Percentiles rank a stretch among this genome's conserved stretches.
These are phyloP conservation scores for Mycena latifolia DNA, from an alignment of 768 basidiomycete species.

Conservation along the genomic window DNA sequence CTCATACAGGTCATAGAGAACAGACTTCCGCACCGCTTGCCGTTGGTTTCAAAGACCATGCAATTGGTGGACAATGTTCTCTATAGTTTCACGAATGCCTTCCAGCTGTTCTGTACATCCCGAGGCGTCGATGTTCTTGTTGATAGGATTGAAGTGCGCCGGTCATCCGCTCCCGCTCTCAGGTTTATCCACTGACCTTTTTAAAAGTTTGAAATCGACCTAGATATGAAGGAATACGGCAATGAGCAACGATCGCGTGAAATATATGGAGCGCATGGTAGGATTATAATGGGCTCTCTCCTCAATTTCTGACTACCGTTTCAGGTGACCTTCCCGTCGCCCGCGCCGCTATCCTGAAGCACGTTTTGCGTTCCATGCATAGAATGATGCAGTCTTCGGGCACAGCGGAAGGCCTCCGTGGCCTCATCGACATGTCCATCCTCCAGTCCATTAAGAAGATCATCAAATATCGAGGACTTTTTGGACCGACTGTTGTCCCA, in stretches of 20 bases:
- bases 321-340: slow-evolving; percentile 80
- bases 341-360: slow-evolving; percentile 87
- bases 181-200: slow-evolving; percentile 32
- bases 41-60: slow-evolving; percentile 90
- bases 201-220: slow-evolving; percentile 73
- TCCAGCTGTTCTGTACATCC: slow-evolving; percentile 86
- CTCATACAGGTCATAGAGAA: slow-evolving; percentile 92
- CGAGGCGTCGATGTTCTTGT: slow-evolving; percentile 90
- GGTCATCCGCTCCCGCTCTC: slow-evolving; percentile 11
- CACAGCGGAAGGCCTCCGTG: slow-evolving; percentile 93
- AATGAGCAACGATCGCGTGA: slow-evolving; percentile 57
- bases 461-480: slow-evolving; percentile 83
- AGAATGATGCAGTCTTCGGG: slow-evolving; percentile 98
- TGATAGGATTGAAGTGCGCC: slow-evolving; percentile 84
- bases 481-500: slow-evolving; percentile 89
- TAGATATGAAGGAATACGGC: slow-evolving; percentile 70
- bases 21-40: slow-evolving; percentile 72
- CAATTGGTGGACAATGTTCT: slow-evolving; percentile 93
- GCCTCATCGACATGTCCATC: slow-evolving; percentile 91
- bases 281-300: slow-evolving; percentile 33
- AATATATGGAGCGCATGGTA: slow-evolving; percentile 66
- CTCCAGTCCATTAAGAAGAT: slow-evolving; percentile 90
- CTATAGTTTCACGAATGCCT: slow-evolving; percentile 90
- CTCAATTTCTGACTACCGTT: slow-evolving; percentile 14
- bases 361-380: slow-evolving; percentile 91